Evolutionary conservation across 306 rosid species (phyloP).

Genomic region (Acacia crassicarpa): DNA sequence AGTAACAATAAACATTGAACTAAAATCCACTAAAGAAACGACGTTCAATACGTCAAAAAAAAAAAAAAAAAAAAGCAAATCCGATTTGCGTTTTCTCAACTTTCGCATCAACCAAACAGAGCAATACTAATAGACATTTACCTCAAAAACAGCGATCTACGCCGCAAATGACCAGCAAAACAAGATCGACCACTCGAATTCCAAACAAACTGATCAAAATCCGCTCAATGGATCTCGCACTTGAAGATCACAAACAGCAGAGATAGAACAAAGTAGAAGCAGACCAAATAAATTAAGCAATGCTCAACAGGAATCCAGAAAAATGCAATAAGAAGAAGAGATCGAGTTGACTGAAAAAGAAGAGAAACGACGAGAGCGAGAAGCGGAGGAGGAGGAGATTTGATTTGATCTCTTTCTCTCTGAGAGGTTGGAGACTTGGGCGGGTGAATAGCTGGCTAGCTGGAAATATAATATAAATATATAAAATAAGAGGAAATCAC

Average conservation of each 20-base stretch:
- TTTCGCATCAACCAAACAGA: constrained; percentile 18
- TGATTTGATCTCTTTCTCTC: constrained; percentile 18
- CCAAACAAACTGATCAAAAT: constrained; percentile 21
- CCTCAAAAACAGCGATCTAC: constrained; percentile 39
- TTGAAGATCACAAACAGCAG: constrained; percentile 1
- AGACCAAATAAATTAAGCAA: neutral
- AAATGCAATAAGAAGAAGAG: constrained; percentile 22
- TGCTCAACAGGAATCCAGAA: constrained; percentile 20
- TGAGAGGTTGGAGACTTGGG: constrained; percentile 24
- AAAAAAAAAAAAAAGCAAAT: neutral
- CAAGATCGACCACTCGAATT: constrained; percentile 21
- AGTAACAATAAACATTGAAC: neutral
- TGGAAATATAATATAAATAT: constrained; percentile 49
- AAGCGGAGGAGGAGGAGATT: neutral
- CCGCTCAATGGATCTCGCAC: neutral
- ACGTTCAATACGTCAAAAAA: neutral
- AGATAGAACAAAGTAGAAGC: constrained; percentile 3
- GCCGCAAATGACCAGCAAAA: constrained; percentile 1
- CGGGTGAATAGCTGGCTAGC: constrained; percentile 40
- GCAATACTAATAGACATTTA: constrained; percentile 21
- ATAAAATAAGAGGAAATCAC: constrained; percentile 36
- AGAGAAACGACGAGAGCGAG: neutral
- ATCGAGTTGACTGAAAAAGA: constrained; percentile 43
- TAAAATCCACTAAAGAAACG: constrained; percentile 29
- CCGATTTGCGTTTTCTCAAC: neutral